Conservation (phyloP, 495 filamentous ascomycete species). For the Aspergillus funiculosus region DNA sequence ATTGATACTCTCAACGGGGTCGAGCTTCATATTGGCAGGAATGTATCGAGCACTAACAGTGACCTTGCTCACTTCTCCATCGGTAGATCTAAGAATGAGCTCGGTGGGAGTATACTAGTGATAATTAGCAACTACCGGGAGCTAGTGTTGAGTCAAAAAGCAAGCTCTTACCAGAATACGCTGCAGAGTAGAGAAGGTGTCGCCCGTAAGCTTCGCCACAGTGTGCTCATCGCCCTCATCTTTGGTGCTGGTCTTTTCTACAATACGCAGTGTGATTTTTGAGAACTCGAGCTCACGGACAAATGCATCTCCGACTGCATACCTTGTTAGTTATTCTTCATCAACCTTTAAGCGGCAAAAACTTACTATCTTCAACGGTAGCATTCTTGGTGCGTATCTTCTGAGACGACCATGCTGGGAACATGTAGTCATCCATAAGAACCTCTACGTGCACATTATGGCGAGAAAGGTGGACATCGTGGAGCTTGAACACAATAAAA, state of each 20-base stretch:
- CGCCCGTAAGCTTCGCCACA: slow-evolving; percentile 76
- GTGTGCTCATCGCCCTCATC: slow-evolving; percentile 65
- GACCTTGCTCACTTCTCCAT: slow-evolving; percentile 73
- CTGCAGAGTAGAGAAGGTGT: slow-evolving; percentile 78
- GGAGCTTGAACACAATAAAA: slow-evolving; percentile 87
- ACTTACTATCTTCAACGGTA: slow-evolving; percentile 73
- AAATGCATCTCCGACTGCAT: slow-evolving; percentile 78
- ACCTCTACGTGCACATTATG: slow-evolving; percentile 77
- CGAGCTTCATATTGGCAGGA: slow-evolving; percentile 86
- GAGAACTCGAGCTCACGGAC: slow-evolving; percentile 96
- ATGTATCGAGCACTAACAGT: slow-evolving; percentile 91
- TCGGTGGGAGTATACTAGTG: slow-evolving; percentile 78
- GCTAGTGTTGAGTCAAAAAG: neutral
- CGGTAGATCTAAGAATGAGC: slow-evolving; percentile 65
- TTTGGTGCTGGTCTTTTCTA: slow-evolving; percentile 67
- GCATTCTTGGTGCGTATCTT: slow-evolving; percentile 59
- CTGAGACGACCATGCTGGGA: slow-evolving; percentile 78
- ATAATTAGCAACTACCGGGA: slow-evolving; percentile 17
- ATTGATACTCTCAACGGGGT: slow-evolving; percentile 94
- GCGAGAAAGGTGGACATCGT: slow-evolving; percentile 76
- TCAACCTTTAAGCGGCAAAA: neutral
- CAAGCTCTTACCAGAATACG: slow-evolving; percentile 64
- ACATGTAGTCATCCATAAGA: slow-evolving; percentile 89
- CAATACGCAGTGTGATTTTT: slow-evolving; percentile 78
- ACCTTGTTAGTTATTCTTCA: slow-evolving; percentile 8